Evolutionary conservation across 495 filamentous ascomycete species (phyloP), one percentile per base, ranked within the genome.

Genomic region (Xylaria venustula): DNA sequence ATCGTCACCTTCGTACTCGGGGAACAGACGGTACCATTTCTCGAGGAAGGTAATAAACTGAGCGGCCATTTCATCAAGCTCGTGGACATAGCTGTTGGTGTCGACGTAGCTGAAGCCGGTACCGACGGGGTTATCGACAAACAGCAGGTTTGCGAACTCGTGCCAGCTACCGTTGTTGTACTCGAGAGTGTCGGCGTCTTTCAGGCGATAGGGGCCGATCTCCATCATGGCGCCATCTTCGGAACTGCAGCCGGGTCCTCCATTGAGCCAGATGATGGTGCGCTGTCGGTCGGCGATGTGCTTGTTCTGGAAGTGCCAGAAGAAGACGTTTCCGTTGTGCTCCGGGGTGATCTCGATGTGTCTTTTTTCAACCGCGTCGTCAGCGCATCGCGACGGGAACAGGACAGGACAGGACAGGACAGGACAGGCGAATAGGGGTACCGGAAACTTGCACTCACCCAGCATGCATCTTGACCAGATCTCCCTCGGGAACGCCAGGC

Each of bases 221-320:
- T 98, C 94, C 94, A 98, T 98, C 78, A 98, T 70, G 23, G 93
- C 92, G 52, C 94, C 94, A 68, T 98, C 94, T 85, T 96, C 92
- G 14, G 92, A 96, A 72, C 92, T 96, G 73, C 94, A 98, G 11
- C 94, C 94, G 0, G 94, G 94, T 0, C 94, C 94, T 34, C 94
- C 94, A 71, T 98, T 98, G 42, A 98, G 77, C 94, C 94, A 98
- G 68, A 98, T 88, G 4, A 98, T 90, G 0, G 94, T 97, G 26
- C 93, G 86, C 71, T 95, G 91, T 62, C 84, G 85, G 71, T 97
- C 91, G 36, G 92, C 94, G 59, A 98, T 96, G 68, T 98, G 93
- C 52, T 89, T 85, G 70, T 97, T 98, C 69, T 96, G 87, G 69
- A 87, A 97, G 69, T 96, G 91, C 94, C 94, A 98, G 78, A 98